Evolutionary conservation across 2,329 filamentous ascomycete species (phyloP), one percentile per base, ranked within the genome.

Genomic region (Phyllosticta capitalensis): DNA sequence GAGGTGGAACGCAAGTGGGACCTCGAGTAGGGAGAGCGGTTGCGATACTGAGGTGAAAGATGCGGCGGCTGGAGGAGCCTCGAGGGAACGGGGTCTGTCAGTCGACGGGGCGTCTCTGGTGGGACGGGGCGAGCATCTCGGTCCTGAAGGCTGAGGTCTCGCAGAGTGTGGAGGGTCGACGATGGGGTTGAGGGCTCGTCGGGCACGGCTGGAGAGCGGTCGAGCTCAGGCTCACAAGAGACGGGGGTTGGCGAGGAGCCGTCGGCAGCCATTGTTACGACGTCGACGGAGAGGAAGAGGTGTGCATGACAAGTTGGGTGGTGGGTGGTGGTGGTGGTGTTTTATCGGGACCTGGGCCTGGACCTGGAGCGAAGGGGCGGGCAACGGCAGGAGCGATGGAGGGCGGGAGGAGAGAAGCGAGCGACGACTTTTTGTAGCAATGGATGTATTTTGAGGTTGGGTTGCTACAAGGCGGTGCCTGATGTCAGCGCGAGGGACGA

Each of bases 1-100:
- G 76, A 78, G 21, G 75, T 71, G 5, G 76, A 77, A 60, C 77
- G 75, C 21, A 78, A 67, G 67, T 79, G 77, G 33, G 68, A 68
- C 59, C 76, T 71, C 28, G 74, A 71, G 65, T 78, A 79, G 33
- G 76, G 76, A n/a, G 76, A 77, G 26, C 74, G 72, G 65, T 77
- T 79, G 57, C 76, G 73, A 56, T 72, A 70, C 60, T 69, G 70
- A 66, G 63, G 56, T 66, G 65, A 67, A 67, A 64, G 60, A 67
- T 65, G 62, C 59, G 62, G 52, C 17, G 38, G 17, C 56, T 67
- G 67, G 62, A 69, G 63, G 61, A 69, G 52, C 60, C 65, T 56
- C 21, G 66, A 61, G 38, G 66, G 60, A 51, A 69, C 66, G 24
- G 75, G 72, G 50, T 77, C 72, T 22, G 74, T 77, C 58, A 71